Conservation (phyloP, 2,329 filamentous ascomycete genomes). For the Colletotrichum lupini region DNA sequence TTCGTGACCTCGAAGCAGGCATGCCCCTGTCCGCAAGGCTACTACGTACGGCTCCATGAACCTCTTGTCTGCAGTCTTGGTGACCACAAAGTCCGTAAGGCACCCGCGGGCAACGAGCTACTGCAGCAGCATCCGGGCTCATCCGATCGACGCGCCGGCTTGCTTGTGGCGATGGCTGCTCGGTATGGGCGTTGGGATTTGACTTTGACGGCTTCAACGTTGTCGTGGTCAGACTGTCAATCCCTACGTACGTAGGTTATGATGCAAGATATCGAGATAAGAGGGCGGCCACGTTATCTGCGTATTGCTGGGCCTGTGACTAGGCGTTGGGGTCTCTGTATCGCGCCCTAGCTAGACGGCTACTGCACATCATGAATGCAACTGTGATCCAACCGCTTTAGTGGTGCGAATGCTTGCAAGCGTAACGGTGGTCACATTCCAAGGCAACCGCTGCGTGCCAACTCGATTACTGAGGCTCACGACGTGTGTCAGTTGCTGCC, state of each 20-base stretch:
- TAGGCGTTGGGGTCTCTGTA: neutral
- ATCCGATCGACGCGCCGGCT: conserved; percentile 5
- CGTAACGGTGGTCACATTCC: neutral
- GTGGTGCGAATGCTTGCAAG: conserved; percentile 7
- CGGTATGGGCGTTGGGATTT: conserved; percentile 6
- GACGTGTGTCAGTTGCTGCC: neutral
- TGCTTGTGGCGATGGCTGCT: conserved; percentile 1
- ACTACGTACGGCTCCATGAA: neutral
- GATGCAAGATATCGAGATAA: neutral
- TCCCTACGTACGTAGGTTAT: neutral
- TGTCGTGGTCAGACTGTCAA: neutral
- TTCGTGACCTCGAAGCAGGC: conserved; percentile 6
- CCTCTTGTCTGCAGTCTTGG: neutral
- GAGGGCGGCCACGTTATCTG: neutral
- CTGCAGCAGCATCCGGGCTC: conserved; percentile 3
- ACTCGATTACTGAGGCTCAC: neutral
- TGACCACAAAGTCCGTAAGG: neutral
- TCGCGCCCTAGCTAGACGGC: too few relatives aligned
- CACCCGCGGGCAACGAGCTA: neutral
- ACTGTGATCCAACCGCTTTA: neutral
- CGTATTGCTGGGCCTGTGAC: neutral
- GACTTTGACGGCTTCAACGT: neutral
- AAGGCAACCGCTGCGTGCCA: neutral
- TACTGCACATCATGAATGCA: neutral
- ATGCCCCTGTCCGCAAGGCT: conserved; percentile 11